Evolutionary conservation across 345 rosid genomes (phyloP).

Genomic region (Eucalyptus polyanthemos): DNA sequence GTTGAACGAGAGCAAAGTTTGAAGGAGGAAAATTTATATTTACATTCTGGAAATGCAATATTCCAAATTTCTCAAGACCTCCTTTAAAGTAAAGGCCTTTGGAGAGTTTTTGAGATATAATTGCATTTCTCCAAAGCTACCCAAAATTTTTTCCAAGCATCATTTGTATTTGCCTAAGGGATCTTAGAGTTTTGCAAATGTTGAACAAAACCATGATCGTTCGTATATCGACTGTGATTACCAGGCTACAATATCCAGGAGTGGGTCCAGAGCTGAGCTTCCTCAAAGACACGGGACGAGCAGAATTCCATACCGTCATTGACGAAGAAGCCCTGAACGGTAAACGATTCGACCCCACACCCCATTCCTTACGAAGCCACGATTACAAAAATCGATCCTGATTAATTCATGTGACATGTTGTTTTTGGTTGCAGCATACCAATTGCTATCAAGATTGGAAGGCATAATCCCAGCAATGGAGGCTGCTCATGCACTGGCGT

Average conservation of each 20-base stretch:
- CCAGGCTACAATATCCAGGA: slow-evolving; percentile 72
- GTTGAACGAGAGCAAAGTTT: too few species aligned
- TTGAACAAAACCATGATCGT: background rate
- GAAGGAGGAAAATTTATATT: too few species aligned
- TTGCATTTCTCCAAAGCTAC: background rate
- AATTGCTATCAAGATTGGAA: slow-evolving; percentile 39
- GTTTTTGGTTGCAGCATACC: slow-evolving; percentile 25
- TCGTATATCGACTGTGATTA: background rate
- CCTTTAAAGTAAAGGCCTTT: too few species aligned
- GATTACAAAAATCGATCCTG: background rate
- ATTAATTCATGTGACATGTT: background rate
- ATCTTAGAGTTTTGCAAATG: too few species aligned
- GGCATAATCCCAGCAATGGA: slow-evolving; percentile 82
- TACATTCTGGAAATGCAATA: too few species aligned
- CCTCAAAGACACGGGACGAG: slow-evolving; percentile 58
- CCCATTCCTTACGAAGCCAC: background rate
- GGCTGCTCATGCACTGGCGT: slow-evolving; percentile 72
- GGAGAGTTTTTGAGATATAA: background rate
- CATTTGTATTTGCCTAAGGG: too few species aligned
- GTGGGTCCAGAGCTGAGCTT: slow-evolving; percentile 78
- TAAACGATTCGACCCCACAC: background rate
- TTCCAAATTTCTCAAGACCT: rapidly evolving
- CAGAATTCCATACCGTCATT: slow-evolving; percentile 47
- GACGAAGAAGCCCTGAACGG: slow-evolving; percentile 76
- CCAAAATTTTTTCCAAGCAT: rapidly evolving